These are phyloP conservation scores for Podaxis carcinomalis DNA, from an alignment of 768 basidiomycete species.

Conservation along the genomic window DNA sequence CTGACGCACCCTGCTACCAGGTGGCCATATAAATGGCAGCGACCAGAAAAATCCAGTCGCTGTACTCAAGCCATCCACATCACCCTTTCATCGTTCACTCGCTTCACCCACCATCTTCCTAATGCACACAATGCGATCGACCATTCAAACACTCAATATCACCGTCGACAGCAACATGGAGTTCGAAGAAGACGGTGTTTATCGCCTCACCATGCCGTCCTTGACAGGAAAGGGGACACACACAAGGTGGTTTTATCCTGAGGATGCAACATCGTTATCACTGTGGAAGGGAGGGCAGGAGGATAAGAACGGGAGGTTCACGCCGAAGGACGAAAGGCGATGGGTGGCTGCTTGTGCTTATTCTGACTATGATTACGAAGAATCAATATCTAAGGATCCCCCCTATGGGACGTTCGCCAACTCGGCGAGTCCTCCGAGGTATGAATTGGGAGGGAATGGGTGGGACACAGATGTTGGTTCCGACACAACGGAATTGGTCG, in stretches of 20 bases:
- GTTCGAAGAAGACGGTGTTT: background rate
- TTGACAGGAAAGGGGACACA: conserved; percentile 1
- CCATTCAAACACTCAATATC: background rate
- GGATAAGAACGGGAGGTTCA: background rate
- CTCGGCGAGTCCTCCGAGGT: background rate
- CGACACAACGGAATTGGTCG: background rate
- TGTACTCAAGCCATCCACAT: background rate
- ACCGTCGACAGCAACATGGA: background rate
- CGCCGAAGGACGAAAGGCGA: background rate
- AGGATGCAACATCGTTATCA: background rate
- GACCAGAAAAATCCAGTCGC: background rate
- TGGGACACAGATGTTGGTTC: background rate
- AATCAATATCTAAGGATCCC: background rate
- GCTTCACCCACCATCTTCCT: background rate
- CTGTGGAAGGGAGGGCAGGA: background rate
- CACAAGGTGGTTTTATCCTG: conserved; percentile 4
- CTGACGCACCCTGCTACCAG: background rate
- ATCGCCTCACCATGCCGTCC: background rate
- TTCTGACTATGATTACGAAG: background rate
- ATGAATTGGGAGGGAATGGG: background rate
- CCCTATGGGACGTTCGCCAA: background rate
- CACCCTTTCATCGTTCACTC: background rate
- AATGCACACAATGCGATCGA: background rate
- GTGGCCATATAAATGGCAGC: background rate
- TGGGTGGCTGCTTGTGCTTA: background rate